Conservation (phyloP, 495 filamentous ascomycete genomes). For the Friedmanniomyces endolithicus region DNA sequence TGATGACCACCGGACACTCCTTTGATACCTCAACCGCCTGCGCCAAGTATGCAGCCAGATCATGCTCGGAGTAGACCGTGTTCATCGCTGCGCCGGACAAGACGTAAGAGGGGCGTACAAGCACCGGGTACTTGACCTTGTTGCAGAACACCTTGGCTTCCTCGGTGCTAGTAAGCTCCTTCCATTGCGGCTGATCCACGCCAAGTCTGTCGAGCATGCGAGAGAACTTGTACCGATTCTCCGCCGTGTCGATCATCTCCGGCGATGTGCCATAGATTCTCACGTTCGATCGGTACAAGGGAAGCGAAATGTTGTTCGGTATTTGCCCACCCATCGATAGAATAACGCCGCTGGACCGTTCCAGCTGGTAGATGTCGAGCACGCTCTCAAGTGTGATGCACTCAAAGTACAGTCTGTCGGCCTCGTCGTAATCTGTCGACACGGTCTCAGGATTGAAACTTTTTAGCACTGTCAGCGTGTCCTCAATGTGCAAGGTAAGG, state of each 20-base stretch:
- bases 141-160: conserved; percentile 79
- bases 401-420: conserved; percentile 92
- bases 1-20: conserved; percentile 95
- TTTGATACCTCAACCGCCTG: conserved; percentile 81
- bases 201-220: conserved; percentile 91
- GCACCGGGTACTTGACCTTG: conserved; percentile 76
- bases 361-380: conserved; percentile 97
- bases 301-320: conserved; percentile 94
- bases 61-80: conserved; percentile 85
- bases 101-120: conserved; percentile 91
- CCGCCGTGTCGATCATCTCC: conserved; percentile 87
- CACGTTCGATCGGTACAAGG: conserved; percentile 85
- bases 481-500: background rate
- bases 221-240: conserved; percentile 96
- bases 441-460: conserved; percentile 74
- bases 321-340: conserved; percentile 93
- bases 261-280: conserved; percentile 90
- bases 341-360: conserved; percentile 74
- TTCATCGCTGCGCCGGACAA: conserved; percentile 96
- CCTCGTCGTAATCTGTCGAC: conserved; percentile 79
- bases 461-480: conserved; percentile 20
- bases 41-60: conserved; percentile 79
- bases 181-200: conserved; percentile 96
- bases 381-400: conserved; percentile 94
- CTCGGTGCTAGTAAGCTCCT: conserved; percentile 79